These are phyloP conservation scores for Hypoxylon rubiginosum DNA, from an alignment of 2,329 filamentous ascomycete species.

Conservation along the genomic window DNA sequence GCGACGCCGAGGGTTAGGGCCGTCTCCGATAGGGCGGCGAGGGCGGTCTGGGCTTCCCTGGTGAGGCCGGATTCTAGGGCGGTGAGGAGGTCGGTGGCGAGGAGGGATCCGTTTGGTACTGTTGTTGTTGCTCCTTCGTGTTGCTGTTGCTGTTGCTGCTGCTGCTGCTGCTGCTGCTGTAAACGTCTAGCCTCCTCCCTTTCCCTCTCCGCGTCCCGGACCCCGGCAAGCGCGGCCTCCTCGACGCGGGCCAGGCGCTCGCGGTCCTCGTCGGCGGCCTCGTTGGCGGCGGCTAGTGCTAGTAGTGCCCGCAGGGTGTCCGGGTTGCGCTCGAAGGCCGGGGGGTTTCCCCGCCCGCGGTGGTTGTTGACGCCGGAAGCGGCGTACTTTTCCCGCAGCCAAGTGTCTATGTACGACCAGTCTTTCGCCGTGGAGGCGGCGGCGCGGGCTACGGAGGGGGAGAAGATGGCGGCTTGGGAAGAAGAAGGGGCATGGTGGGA, in stretches of 20 bases:
- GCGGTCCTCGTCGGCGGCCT: constrained; percentile 80
- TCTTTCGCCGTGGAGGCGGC: constrained; percentile 88
- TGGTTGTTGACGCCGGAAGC: constrained; percentile 52
- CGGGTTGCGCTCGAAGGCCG: constrained; percentile 86
- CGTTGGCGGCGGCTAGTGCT: constrained; percentile 80
- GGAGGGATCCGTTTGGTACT: constrained; percentile 40
- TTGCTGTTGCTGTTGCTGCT: not conserved
- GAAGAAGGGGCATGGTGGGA: constrained; percentile 50
- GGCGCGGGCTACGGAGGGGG: constrained; percentile 76
- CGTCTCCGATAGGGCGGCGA: constrained; percentile 70
- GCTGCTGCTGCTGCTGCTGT: constrained; percentile 30
- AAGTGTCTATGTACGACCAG: constrained; percentile 89
- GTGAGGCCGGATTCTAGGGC: constrained; percentile 68
- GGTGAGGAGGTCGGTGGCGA: constrained; percentile 61
- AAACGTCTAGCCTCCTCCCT: too few species aligned
- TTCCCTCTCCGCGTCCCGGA: constrained; percentile 57
- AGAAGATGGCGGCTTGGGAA: constrained; percentile 72
- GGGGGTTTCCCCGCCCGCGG: constrained; percentile 72
- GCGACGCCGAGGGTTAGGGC: constrained; percentile 65
- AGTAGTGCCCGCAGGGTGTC: constrained; percentile 84
- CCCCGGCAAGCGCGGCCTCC: constrained; percentile 68
- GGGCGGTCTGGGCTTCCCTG: constrained; percentile 66
- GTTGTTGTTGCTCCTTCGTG: not conserved
- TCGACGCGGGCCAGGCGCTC: constrained; percentile 71
- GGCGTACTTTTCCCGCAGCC: constrained; percentile 77